Evolutionary conservation across 2,329 filamentous ascomycete genomes (phyloP).

Genomic region (Cladosporium phlei): DNA sequence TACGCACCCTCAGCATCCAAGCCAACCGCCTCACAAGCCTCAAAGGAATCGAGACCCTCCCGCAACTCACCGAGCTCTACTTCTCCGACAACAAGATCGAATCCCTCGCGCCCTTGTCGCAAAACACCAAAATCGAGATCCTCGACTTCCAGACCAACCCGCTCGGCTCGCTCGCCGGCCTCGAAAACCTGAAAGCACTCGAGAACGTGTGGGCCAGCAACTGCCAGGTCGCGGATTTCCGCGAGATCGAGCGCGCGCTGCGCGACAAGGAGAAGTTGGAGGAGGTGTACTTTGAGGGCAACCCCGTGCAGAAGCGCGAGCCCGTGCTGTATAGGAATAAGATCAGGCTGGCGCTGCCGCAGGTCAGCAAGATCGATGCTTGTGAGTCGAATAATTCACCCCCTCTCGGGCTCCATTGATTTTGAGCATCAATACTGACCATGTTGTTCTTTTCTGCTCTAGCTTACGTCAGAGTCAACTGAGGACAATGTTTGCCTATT

Average conservation of each 20-base stretch:
- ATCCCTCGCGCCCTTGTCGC: constrained; percentile 63
- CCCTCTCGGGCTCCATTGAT: background rate
- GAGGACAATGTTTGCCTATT: background rate
- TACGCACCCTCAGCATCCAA: constrained; percentile 88
- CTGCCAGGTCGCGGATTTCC: constrained; percentile 74
- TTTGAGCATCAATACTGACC: too few relatives aligned
- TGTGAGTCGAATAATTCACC: constrained; percentile 60
- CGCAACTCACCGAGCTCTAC: constrained; percentile 84
- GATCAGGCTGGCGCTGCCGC: constrained; percentile 77
- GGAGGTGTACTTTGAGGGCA: constrained; percentile 96
- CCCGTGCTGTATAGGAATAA: constrained; percentile 94
- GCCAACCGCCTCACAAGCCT: constrained; percentile 85
- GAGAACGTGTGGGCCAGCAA: constrained; percentile 95
- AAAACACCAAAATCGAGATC: constrained; percentile 58
- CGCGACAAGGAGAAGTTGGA: constrained; percentile 72
- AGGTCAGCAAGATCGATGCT: constrained; percentile 90
- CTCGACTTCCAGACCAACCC: constrained; percentile 89
- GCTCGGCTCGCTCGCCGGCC: constrained; percentile 67
- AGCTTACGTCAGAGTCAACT: constrained; percentile 12
- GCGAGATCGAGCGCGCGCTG: constrained; percentile 74
- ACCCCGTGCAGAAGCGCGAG: constrained; percentile 73
- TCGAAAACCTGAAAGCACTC: constrained; percentile 64
- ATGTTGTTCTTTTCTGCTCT: background rate
- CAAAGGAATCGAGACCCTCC: constrained; percentile 66
- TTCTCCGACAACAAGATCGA: constrained; percentile 91